Conservation (phyloP, 495 filamentous ascomycete genomes). For the Schizothecium vesticola region DNA sequence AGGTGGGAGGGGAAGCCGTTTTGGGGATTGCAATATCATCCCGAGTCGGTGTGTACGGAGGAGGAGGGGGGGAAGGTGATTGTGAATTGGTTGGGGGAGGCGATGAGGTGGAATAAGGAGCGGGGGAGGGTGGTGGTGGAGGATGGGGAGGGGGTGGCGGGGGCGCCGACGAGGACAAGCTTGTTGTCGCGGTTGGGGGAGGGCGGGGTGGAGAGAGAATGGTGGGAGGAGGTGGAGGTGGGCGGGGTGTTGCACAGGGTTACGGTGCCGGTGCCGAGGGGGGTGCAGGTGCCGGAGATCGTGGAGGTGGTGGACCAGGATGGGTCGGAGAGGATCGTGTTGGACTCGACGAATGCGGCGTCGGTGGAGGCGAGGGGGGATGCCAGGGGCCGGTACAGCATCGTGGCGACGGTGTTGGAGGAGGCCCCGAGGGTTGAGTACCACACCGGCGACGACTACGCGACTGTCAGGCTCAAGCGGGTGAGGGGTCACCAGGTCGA, state of each 20-base stretch:
- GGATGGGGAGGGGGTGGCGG: slow-evolving; percentile 17
- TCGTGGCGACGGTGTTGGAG: slow-evolving; percentile 57
- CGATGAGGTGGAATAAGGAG: slow-evolving; percentile 47
- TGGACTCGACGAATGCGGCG: slow-evolving; percentile 51
- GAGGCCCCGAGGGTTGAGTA: slow-evolving; percentile 51
- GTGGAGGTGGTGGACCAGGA: slow-evolving; percentile 42
- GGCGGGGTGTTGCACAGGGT: slow-evolving; percentile 21
- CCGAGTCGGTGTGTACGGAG: slow-evolving; percentile 85
- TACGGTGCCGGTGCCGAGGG: slow-evolving; percentile 30
- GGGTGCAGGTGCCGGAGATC: slow-evolving; percentile 41
- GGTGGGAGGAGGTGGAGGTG: slow-evolving; percentile 28
- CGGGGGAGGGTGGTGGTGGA: slow-evolving; percentile 20
- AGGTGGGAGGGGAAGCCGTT: slow-evolving; percentile 68
- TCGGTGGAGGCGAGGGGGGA: slow-evolving; percentile 31
- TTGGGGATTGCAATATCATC: slow-evolving; percentile 91
- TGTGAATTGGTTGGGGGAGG: slow-evolving; percentile 67
- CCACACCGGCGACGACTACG: slow-evolving; percentile 37
- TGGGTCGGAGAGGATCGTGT: slow-evolving; percentile 42
- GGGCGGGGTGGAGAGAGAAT: background rate
- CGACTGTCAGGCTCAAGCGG: slow-evolving; percentile 21
- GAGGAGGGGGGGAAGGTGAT: slow-evolving; percentile 61
- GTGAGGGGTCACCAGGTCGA: slow-evolving; percentile 4
- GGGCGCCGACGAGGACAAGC: slow-evolving; percentile 25
- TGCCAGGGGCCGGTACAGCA: slow-evolving; percentile 59
- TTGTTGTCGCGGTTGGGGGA: slow-evolving; percentile 16